Conservation (phyloP, 164 flowering plant species). For the Kalanchoe fedtschenkoi region DNA sequence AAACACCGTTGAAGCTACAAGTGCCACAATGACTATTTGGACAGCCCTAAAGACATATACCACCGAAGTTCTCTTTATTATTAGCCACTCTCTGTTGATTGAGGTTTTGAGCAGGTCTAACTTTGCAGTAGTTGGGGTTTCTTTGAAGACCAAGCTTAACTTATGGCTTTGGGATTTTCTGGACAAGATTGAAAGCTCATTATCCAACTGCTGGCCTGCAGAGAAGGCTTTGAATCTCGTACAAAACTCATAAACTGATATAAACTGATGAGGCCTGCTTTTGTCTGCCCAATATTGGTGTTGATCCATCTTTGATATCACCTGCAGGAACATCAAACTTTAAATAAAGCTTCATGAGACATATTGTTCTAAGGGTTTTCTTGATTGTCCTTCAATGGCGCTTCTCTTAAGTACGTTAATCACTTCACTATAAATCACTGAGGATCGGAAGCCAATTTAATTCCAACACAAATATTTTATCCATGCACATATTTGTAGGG, state of each 20-base stretch:
- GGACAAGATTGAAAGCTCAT: conserved; percentile 55
- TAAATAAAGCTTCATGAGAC: background rate
- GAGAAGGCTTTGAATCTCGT: conserved; percentile 60
- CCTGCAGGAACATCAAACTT: conserved; percentile 26
- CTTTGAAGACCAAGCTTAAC: conserved; percentile 58
- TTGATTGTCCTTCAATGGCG: too few relatives aligned
- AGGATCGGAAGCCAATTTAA: background rate
- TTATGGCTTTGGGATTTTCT: conserved; percentile 42
- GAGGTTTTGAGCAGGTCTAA: conserved; percentile 57
- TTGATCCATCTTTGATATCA: conserved; percentile 88
- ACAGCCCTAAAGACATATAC: conserved; percentile 67
- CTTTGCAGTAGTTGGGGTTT: conserved; percentile 35
- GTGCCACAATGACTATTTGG: conserved; percentile 52
- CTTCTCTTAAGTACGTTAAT: too few relatives aligned
- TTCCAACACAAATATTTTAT: background rate
- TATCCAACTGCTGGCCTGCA: conserved; percentile 44
- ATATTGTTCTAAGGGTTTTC: too few relatives aligned
- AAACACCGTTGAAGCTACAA: conserved; percentile 56
- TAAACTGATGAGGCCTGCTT: conserved; percentile 52
- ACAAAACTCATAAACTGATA: conserved; percentile 60
- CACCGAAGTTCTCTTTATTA: conserved; percentile 57
- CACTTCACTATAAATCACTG: too few relatives aligned
- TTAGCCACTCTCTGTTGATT: conserved; percentile 66
- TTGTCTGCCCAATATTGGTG: conserved; percentile 79
- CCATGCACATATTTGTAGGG: background rate